phyloP scores from a whole-genome alignment of 257 asterid genomes.

The Ilex asprella region DNA sequence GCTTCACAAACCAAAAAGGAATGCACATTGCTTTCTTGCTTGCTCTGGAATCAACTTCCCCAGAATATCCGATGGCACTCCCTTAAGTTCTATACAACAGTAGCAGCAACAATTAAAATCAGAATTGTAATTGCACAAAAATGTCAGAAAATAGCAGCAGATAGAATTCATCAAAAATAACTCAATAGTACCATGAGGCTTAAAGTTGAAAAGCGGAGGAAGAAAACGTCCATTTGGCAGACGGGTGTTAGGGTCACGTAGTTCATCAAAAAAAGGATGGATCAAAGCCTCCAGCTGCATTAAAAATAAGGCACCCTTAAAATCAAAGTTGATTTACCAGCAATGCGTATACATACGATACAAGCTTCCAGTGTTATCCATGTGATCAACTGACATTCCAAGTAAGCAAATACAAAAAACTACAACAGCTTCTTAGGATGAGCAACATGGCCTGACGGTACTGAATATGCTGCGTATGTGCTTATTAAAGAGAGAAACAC shows the following conservation, averaged over 20 bases:
- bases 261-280: slow-evolving; percentile 68
- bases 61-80: slow-evolving; percentile 48
- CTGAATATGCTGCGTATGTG: too few species aligned
- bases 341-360: too few species aligned
- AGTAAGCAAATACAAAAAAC: too few species aligned
- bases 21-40: slow-evolving; percentile 67
- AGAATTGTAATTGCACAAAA: not conserved
- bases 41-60: slow-evolving; percentile 71
- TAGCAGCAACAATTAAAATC: slow-evolving; percentile 5
- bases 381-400: not conserved
- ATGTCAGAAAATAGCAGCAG: not conserved
- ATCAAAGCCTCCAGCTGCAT: slow-evolving; percentile 57
- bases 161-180: not conserved
- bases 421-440: too few species aligned
- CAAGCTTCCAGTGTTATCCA: not conserved
- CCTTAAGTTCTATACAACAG: slow-evolving; percentile 46
- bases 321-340: not conserved
- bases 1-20: slow-evolving; percentile 37
- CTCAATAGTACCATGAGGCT: slow-evolving; percentile 48
- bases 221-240: slow-evolving; percentile 71
- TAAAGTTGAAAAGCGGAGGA: slow-evolving; percentile 77
- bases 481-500: too few species aligned
- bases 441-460: too few species aligned
- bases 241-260: slow-evolving; percentile 51
- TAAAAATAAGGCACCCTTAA: slow-evolving; percentile 5